Conservation (phyloP, 371 early-diverging fungal species). For the Neoconidiobolus thromboides region DNA sequence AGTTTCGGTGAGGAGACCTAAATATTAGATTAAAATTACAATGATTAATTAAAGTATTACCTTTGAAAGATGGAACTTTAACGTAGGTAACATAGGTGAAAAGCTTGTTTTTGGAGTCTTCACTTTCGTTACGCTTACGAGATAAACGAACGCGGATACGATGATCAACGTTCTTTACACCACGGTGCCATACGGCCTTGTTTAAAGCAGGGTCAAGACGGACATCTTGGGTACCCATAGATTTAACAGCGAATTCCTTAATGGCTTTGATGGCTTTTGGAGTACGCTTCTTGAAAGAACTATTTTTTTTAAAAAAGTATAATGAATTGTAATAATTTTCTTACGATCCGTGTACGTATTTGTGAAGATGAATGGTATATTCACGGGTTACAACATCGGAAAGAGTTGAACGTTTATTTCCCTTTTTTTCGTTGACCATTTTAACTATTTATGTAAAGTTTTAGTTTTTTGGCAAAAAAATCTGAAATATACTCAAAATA, state of each 20-base stretch:
- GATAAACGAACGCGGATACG: conserved; percentile 82
- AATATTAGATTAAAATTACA: conserved; percentile 12
- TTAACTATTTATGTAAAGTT: conserved; percentile 5
- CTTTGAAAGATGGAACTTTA: conserved; percentile 68
- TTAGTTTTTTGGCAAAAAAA: too few species aligned
- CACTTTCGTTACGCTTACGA: conserved; percentile 85
- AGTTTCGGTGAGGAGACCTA: conserved; percentile 13
- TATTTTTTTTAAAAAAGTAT: conserved; percentile 9
- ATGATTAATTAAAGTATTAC: conserved; percentile 15
- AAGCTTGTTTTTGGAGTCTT: conserved; percentile 83
- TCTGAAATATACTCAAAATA: too few species aligned
- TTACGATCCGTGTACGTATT: conserved; percentile 53
- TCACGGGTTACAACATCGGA: conserved; percentile 71
- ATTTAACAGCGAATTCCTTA: conserved; percentile 62
- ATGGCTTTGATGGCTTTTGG: conserved; percentile 85
- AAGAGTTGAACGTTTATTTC: conserved; percentile 37
- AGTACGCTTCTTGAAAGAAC: conserved; percentile 90
- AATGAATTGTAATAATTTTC: conserved; percentile 2
- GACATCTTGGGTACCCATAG: conserved; percentile 78
- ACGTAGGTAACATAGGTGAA: conserved; percentile 79
- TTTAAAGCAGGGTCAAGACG: conserved; percentile 60
- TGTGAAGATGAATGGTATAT: conserved; percentile 90
- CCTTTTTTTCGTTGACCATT: conserved; percentile 34
- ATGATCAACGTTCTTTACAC: conserved; percentile 78
- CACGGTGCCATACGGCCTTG: conserved; percentile 72